These are phyloP conservation scores for Exserohilum rostratum DNA, from an alignment of 2,329 filamentous ascomycete genomes.

Conservation along the genomic window DNA sequence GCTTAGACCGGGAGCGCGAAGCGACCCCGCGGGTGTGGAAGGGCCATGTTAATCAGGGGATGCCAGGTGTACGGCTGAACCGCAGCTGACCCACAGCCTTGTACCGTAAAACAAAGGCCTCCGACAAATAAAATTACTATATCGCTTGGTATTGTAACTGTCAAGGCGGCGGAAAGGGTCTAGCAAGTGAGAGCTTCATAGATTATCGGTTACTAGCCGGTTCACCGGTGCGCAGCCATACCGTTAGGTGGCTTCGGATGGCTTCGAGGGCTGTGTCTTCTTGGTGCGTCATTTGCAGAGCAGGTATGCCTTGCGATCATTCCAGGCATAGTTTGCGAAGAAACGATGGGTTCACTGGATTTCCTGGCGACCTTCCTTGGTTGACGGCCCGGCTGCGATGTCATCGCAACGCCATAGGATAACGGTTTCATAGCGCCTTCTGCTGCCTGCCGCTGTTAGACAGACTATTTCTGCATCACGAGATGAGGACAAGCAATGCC, in stretches of 20 bases:
- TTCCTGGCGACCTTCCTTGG: background rate
- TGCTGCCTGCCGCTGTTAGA: conserved; percentile 22
- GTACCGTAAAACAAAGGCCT: conserved; percentile 23
- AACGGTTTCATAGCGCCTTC: conserved; percentile 23
- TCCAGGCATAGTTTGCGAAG: conserved; percentile 34
- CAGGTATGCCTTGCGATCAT: conserved; percentile 23
- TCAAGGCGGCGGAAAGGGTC: conserved; percentile 13
- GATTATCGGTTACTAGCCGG: conserved; percentile 14
- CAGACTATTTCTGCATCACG: conserved; percentile 37
- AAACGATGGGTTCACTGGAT: background rate
- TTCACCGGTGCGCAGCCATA: conserved; percentile 39
- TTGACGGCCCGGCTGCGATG: conserved; percentile 1
- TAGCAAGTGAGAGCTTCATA: conserved; percentile 18
- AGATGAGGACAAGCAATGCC: conserved; percentile 35
- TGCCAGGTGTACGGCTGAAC: conserved; percentile 33
- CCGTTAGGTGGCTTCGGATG: conserved; percentile 15
- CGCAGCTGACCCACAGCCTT: conserved; percentile 39
- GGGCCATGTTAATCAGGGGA: conserved; percentile 31
- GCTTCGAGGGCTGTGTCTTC: conserved; percentile 29
- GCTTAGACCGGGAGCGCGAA: conserved; percentile 23
- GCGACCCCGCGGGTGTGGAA: conserved; percentile 25
- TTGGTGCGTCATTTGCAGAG: conserved; percentile 30
- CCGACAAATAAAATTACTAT: conserved; percentile 26
- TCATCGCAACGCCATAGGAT: conserved; percentile 16
- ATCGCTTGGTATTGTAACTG: conserved; percentile 13